phyloP scores from a whole-genome alignment of 306 rosid species.

The Cicer yamashitae region DNA sequence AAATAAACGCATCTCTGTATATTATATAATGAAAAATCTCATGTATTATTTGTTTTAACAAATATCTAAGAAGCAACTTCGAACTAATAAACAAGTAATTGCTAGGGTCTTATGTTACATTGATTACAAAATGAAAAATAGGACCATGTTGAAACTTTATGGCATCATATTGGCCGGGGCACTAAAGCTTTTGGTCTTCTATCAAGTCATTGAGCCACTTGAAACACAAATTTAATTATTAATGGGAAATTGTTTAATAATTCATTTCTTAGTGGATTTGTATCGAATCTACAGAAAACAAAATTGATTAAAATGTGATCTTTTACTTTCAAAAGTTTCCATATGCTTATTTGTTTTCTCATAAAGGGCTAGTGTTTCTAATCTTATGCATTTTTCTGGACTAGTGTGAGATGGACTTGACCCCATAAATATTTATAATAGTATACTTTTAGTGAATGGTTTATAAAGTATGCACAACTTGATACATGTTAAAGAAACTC shows the following conservation, averaged over 20 bases:
- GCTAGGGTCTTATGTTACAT: neutral
- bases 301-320: constrained; percentile 1
- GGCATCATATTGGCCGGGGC: constrained; percentile 12
- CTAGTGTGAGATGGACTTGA: neutral
- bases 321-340: neutral
- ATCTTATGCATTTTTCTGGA: neutral
- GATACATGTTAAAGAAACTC: neutral
- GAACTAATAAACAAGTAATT: constrained; percentile 27
- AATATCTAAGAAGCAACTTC: constrained; percentile 21
- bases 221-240: constrained; percentile 6
- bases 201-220: constrained; percentile 30
- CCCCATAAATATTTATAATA: neutral
- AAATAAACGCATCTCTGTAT: too few relatives aligned
- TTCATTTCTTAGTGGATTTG: constrained; percentile 33
- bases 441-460: neutral
- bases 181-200: constrained; percentile 28
- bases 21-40: neutral
- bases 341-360: neutral
- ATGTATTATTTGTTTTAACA: neutral
- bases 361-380: neutral
- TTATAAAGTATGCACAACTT: neutral
- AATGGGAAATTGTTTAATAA: constrained; percentile 6
- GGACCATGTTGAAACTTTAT: constrained; percentile 1
- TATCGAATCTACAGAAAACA: constrained; percentile 12
- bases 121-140: constrained; percentile 27